phyloP scores from a whole-genome alignment of 106 monocot species.

The Posidonia australis region DNA sequence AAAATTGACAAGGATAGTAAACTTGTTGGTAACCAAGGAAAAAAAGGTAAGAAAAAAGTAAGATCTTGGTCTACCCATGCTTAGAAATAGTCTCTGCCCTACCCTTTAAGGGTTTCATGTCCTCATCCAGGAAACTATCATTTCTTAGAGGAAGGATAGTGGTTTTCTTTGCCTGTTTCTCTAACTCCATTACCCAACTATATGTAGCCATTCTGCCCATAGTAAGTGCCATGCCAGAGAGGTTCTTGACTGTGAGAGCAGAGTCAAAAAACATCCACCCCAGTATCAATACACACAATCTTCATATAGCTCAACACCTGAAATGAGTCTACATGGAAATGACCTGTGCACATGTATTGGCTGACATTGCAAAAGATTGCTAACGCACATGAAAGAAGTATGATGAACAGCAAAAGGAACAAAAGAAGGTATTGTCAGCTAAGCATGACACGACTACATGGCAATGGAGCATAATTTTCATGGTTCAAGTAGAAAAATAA shows the following conservation, averaged over 20 bases:
- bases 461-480: background rate
- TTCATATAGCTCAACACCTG: constrained; percentile 34
- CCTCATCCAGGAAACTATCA: constrained; percentile 1
- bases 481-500: background rate
- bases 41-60: constrained; percentile 1
- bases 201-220: constrained; percentile 28
- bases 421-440: background rate
- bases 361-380: constrained; percentile 49
- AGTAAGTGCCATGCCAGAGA: constrained; percentile 25
- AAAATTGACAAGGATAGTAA: background rate
- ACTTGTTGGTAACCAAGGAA: background rate
- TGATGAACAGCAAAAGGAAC: constrained; percentile 30
- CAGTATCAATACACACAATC: constrained; percentile 19
- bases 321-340: constrained; percentile 32
- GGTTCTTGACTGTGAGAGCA: constrained; percentile 24
- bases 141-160: constrained; percentile 4
- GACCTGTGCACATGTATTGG: constrained; percentile 44
- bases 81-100: background rate
- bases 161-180: constrained; percentile 16
- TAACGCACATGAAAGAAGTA: constrained; percentile 35
- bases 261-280: constrained; percentile 34
- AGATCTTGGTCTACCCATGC: constrained; percentile 19
- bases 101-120: constrained; percentile 22
- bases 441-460: constrained; percentile 6
- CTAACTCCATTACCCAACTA: constrained; percentile 40